Percentiles rank a stretch among this genome's conserved stretches.
phyloP scores from a whole-genome alignment of 2,329 filamentous ascomycete species.

The Fusarium dlaminii region DNA sequence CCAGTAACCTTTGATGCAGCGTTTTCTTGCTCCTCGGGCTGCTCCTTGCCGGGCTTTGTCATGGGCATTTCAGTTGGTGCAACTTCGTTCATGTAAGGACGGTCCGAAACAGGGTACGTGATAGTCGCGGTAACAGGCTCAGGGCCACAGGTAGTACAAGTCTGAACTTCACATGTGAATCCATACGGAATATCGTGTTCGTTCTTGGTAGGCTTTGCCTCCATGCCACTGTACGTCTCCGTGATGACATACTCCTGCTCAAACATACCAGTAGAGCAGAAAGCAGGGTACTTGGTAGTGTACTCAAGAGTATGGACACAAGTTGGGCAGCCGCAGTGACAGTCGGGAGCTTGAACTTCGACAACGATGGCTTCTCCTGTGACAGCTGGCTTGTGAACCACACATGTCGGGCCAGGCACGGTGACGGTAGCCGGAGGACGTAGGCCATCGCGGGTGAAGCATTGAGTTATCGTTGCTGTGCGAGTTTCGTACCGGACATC shows the following conservation, averaged over 20 bases:
- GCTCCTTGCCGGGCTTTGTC: neutral
- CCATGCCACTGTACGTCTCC: conserved; percentile 24
- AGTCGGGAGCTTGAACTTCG: conserved; percentile 24
- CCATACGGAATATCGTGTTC: conserved; percentile 16
- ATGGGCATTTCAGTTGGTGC: neutral
- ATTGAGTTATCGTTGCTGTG: conserved; percentile 27
- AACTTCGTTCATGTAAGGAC: conserved; percentile 51
- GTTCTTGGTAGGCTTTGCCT: conserved; percentile 5
- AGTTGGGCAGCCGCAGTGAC: conserved; percentile 24
- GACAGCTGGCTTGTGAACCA: conserved; percentile 6
- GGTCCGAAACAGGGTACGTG: conserved; percentile 16
- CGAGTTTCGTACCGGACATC: conserved; percentile 6
- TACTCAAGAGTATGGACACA: conserved; percentile 24
- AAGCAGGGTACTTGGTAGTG: conserved; percentile 8
- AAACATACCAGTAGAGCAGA: conserved; percentile 21
- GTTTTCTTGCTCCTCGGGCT: neutral
- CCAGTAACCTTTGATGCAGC: neutral
- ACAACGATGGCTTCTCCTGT: conserved; percentile 22
- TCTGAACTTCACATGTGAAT: conserved; percentile 28
- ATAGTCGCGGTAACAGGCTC: conserved; percentile 24
- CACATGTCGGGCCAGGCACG: neutral
- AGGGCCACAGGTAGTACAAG: conserved; percentile 20
- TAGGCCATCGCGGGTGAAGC: neutral
- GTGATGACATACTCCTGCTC: conserved; percentile 25
- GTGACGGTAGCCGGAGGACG: neutral